Conservation (phyloP, 2,329 filamentous ascomycete genomes). For the Sporothrix protearum region DNA sequence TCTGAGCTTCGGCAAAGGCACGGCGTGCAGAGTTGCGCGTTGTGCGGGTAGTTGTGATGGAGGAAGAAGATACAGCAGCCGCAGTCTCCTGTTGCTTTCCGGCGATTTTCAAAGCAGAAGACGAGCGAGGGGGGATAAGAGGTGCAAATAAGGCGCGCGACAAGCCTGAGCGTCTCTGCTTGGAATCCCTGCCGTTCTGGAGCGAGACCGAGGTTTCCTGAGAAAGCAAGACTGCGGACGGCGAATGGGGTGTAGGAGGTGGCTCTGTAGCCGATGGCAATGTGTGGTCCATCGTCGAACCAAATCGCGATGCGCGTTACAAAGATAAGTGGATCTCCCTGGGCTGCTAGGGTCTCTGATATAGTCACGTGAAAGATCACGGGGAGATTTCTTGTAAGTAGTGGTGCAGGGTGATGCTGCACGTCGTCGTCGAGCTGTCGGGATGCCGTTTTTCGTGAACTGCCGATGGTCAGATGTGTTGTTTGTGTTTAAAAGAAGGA, state of each 20-base stretch:
- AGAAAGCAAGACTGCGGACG: not conserved
- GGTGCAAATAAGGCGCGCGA: not conserved
- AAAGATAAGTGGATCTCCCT: not conserved
- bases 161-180: not conserved
- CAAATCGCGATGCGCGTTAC: constrained; percentile 7
- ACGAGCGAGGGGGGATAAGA: not conserved
- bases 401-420: not conserved
- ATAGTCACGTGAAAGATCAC: not conserved
- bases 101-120: not conserved
- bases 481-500: not conserved
- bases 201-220: not conserved
- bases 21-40: not conserved
- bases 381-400: not conserved
- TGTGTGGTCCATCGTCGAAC: not conserved
- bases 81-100: not conserved
- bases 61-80: not conserved
- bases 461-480: not conserved
- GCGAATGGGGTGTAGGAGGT: not conserved
- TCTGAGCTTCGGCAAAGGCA: not conserved
- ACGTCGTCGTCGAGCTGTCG: not conserved
- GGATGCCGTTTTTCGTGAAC: not conserved
- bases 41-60: not conserved
- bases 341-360: not conserved
- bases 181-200: not conserved
- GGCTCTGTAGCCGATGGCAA: constrained; percentile 1